phyloP scores from a whole-genome alignment of 208 protist species.

The Crithidia brevicula region DNA sequence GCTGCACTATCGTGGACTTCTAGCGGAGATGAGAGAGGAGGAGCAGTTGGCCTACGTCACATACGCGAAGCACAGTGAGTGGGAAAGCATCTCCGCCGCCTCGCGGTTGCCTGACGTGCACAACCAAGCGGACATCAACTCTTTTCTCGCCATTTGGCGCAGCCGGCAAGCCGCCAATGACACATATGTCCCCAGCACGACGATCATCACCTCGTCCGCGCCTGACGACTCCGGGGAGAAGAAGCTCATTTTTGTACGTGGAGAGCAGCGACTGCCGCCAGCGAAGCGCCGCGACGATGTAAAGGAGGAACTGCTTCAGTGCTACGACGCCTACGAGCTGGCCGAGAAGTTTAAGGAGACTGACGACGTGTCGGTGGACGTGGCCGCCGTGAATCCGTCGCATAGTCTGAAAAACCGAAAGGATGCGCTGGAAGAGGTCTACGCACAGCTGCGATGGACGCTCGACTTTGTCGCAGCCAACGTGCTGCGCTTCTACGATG shows the following conservation, averaged over 20 bases:
- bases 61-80: conserved; percentile 79
- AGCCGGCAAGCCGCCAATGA: conserved; percentile 47
- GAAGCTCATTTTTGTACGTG: conserved; percentile 50
- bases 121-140: conserved; percentile 87
- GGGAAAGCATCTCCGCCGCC: conserved; percentile 67
- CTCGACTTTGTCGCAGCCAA: conserved; percentile 84
- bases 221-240: background rate
- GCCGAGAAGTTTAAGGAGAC: conserved; percentile 67
- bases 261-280: conserved; percentile 63
- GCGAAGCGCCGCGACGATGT: conserved; percentile 49
- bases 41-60: conserved; percentile 77
- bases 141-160: conserved; percentile 87
- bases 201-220: conserved; percentile 32
- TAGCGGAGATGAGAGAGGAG: conserved; percentile 41
- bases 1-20: conserved; percentile 38
- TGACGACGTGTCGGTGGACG: conserved; percentile 38
- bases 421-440: conserved; percentile 57
- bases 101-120: conserved; percentile 81
- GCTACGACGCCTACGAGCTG: conserved; percentile 77
- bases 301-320: conserved; percentile 62
- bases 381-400: background rate
- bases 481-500: conserved; percentile 82
- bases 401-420: conserved; percentile 11
- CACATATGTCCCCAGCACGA: conserved; percentile 29
- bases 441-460: conserved; percentile 57